Percentiles rank a stretch among this genome's conserved stretches.
Evolutionary conservation across 1,284 basidiomycete genomes (phyloP).

Genomic region (Microbotryum scabiosae): DNA sequence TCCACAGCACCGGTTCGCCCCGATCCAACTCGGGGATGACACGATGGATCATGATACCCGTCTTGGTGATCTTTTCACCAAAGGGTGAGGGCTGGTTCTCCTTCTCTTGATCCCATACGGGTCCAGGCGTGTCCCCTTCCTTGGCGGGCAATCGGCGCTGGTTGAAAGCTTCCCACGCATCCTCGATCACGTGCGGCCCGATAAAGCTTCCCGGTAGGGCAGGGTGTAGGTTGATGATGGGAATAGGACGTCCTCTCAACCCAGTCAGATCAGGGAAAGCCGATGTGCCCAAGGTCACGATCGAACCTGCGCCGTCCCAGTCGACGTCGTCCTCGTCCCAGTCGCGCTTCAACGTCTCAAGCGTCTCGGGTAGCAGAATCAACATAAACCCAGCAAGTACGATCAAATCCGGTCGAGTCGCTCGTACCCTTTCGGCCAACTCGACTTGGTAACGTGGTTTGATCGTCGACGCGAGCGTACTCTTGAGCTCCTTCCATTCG

Average conservation of each 20-base stretch:
- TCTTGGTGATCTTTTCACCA: conserved; percentile 46
- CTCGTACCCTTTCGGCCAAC: conserved; percentile 63
- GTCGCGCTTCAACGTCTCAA: conserved; percentile 41
- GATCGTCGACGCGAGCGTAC: neutral
- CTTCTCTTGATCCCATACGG: no score
- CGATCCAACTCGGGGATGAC: conserved; percentile 90
- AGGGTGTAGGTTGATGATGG: conserved; percentile 94
- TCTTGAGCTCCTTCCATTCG: neutral
- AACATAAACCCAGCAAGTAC: conserved; percentile 99
- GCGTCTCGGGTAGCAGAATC: conserved; percentile 55
- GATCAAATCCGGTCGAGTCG: conserved; percentile 64
- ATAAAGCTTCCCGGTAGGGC: conserved; percentile 92
- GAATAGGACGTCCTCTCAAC: conserved; percentile 47
- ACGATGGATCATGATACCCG: conserved; percentile 89
- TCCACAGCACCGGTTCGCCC: conserved; percentile 76
- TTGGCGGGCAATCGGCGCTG: conserved; percentile 40
- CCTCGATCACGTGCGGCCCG: conserved; percentile 78
- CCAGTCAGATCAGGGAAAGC: conserved; percentile 21
- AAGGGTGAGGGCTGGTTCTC: neutral
- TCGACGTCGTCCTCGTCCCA: conserved; percentile 15
- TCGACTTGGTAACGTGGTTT: conserved; percentile 60
- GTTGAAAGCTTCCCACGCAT: conserved; percentile 82
- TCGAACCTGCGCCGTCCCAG: neutral
- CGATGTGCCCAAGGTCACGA: conserved; percentile 12
- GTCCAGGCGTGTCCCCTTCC: neutral